phyloP scores from a whole-genome alignment of 75 land plant genomes.

The Selaginella tamariscina region DNA sequence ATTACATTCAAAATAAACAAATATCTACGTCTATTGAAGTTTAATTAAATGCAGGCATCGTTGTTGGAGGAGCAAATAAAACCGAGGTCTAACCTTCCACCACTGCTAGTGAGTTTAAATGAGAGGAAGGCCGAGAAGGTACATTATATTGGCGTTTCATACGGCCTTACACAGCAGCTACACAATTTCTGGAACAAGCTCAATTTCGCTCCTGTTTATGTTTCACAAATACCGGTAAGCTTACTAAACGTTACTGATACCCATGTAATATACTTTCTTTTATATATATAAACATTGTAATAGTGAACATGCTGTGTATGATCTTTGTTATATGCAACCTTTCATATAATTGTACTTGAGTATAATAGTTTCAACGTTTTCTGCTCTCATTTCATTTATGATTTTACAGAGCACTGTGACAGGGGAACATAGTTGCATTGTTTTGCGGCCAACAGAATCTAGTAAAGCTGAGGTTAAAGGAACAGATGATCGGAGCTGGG shows the following conservation, averaged over 20 bases:
- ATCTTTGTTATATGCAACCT: no score
- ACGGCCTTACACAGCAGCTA: conserved; percentile 74
- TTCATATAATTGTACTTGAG: no score
- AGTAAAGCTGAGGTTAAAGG: conserved; percentile 55
- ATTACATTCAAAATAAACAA: no score
- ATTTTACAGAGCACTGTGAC: conserved; percentile 70
- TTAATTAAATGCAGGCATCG: conserved; percentile 48
- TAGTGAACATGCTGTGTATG: no score
- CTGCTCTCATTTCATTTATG: neutral
- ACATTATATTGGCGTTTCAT: conserved; percentile 91
- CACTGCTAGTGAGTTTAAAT: conserved; percentile 62
- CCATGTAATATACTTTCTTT: no score
- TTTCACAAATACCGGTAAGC: conserved; percentile 56
- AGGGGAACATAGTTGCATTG: conserved; percentile 93
- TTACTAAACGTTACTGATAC: no score
- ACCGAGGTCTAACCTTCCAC: conserved; percentile 75
- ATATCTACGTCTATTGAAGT: no score
- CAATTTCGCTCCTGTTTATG: conserved; percentile 73
- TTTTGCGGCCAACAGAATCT: conserved; percentile 64
- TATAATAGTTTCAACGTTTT: no score
- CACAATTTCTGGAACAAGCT: conserved; percentile 83
- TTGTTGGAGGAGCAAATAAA: conserved; percentile 69
- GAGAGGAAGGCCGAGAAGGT: conserved; percentile 85
- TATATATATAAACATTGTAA: no score
- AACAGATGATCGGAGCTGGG: conserved; percentile 43